phyloP scores from a whole-genome alignment of 352 stramenopile genomes.

The Phytophthora brassicae region DNA sequence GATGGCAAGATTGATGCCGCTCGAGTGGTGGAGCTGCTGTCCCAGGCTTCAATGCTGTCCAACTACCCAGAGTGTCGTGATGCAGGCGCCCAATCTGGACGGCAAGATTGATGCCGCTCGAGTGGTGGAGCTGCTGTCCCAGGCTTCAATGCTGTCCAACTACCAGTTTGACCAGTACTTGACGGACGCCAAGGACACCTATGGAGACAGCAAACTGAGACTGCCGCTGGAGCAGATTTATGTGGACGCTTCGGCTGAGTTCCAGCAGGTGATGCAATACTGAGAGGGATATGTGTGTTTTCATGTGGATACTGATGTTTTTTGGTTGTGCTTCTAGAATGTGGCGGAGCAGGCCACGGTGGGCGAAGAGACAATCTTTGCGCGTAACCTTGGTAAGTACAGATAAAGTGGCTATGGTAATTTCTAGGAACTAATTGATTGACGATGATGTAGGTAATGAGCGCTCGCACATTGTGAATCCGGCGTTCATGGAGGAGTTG shows the following conservation, averaged over 20 bases:
- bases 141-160: conserved; percentile 83
- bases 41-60: conserved; percentile 77
- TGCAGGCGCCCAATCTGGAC: conserved; percentile 52
- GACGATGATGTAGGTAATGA: conserved; percentile 55
- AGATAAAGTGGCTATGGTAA: background rate
- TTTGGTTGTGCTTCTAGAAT: conserved; percentile 32
- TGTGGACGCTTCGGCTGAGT: conserved; percentile 52
- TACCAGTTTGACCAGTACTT: conserved; percentile 89
- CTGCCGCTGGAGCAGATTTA: conserved; percentile 70
- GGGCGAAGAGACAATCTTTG: conserved; percentile 84
- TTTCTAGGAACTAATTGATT: background rate
- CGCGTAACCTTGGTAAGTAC: conserved; percentile 71
- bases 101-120: conserved; percentile 35
- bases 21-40: conserved; percentile 69
- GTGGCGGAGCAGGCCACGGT: conserved; percentile 66
- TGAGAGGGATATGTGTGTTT: background rate
- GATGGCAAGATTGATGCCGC: conserved; percentile 26
- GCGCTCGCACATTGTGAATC: conserved; percentile 72
- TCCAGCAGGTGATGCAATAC: conserved; percentile 45
- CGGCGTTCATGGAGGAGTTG: conserved; percentile 83
- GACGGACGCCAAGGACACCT: conserved; percentile 49
- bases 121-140: conserved; percentile 69
- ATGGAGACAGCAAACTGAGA: conserved; percentile 68
- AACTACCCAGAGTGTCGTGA: conserved; percentile 88
- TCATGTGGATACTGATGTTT: conserved; percentile 4